Evolutionary conservation across 2,329 filamentous ascomycete genomes (phyloP).

Genomic region (Aspergillus sp.): DNA sequence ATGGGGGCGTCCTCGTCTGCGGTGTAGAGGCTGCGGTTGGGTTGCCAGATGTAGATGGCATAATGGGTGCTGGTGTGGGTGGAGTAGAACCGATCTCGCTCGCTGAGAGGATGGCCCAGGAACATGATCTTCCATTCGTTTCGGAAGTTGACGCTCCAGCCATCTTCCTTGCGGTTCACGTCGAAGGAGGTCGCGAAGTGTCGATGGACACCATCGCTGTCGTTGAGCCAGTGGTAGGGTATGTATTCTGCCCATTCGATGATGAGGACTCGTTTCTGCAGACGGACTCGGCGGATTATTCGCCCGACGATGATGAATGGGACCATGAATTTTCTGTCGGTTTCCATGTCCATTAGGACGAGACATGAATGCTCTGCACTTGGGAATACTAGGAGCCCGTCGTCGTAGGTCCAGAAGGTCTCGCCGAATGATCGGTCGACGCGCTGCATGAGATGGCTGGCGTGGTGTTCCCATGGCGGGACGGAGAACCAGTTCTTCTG

Average conservation of each 20-base stretch:
- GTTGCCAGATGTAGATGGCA: conserved; percentile 64
- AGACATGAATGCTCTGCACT: conserved; percentile 37
- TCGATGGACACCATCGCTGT: conserved; percentile 54
- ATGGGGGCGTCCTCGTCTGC: conserved; percentile 58
- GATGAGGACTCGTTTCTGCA: conserved; percentile 58
- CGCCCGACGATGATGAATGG: conserved; percentile 56
- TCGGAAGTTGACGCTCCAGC: conserved; percentile 54
- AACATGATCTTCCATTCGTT: conserved; percentile 65
- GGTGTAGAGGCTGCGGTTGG: conserved; percentile 56
- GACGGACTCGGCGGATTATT: conserved; percentile 57
- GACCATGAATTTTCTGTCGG: conserved; percentile 46
- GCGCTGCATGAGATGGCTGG: conserved; percentile 35
- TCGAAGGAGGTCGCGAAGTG: conserved; percentile 65
- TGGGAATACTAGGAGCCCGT: conserved; percentile 60
- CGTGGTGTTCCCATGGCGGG: conserved; percentile 45
- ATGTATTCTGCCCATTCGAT: conserved; percentile 64
- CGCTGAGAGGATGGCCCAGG: conserved; percentile 57
- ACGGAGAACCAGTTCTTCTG: conserved; percentile 44
- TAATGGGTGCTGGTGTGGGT: conserved; percentile 62
- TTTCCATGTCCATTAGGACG: conserved; percentile 55
- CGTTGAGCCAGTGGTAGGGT: conserved; percentile 55
- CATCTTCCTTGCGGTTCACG: conserved; percentile 33
- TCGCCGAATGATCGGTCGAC: conserved; percentile 41
- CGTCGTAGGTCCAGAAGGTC: conserved; percentile 59
- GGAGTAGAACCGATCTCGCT: conserved; percentile 64